Evolutionary conservation across 208 protist species (phyloP), one percentile per base, ranked within the genome.

Genomic region (Leishmania amazonensis): DNA sequence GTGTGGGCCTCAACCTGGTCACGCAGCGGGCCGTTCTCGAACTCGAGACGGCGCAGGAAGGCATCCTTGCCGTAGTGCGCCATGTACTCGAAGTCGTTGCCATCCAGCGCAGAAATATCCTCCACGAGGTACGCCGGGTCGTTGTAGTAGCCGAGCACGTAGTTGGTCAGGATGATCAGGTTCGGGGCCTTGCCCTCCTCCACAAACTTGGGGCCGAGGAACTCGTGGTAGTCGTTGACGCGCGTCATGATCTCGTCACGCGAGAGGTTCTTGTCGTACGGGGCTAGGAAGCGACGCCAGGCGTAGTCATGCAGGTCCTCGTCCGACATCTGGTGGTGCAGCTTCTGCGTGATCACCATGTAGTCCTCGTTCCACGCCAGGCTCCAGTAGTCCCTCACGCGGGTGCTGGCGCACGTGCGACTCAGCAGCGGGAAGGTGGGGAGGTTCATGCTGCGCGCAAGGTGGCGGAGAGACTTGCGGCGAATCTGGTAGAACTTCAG

Each of bases 71-170:
- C 95, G 81, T 88, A 92, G 84, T 88, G 88, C 35, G 91, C 90
- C 83, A 97, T 90, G 87, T 97, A 92, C 78, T 96, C 93, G 79
- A 95, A 98, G 87, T 97, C 96, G 85, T 98, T 97, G 75, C 87
- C 89, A 57, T 98, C 96, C 28, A 98, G 90, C 40, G 88, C 92
- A n/a, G 87, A 45, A 71, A 97, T 96, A 81, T 97, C 92, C 80
- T 93, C 91, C 65, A 91, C 94, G 9, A 98, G 91, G 87, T 92
- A 98, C 31, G 94, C 94, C 24, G 95, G 94, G 84, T 98, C 96
- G 83, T 98, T 97, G 90, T 97, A 98, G 92, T 97, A 97, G 42
- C 94, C 96, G 57, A 97, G 83, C 42, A 95, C 92, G 86, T 97
- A 98, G 84, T 93, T 95, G 75, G 90, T 93, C 62, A 98, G 80